Evolutionary conservation across 176 grass and related monocot species (phyloP).

Genomic region (Carex kokanica): DNA sequence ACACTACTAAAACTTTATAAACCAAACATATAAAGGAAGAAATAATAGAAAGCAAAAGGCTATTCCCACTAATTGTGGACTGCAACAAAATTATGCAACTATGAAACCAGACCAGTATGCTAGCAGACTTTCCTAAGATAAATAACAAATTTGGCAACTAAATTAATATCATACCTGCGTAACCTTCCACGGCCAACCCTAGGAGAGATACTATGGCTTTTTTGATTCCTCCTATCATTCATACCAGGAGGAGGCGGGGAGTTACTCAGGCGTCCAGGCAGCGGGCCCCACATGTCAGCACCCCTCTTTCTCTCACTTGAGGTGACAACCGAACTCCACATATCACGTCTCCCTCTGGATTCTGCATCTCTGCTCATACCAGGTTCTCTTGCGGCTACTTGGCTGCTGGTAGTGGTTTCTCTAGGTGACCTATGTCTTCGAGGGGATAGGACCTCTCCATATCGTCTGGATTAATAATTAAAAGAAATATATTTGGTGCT

Average conservation of each 20-base stretch:
- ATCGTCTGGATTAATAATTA: constrained; percentile 15
- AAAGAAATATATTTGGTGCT: constrained; percentile 12
- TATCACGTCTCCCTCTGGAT: not conserved
- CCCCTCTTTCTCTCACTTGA: not conserved
- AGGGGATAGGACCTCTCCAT: not conserved
- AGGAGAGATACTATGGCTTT: constrained; percentile 13
- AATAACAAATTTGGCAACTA: not conserved
- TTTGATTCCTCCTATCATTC: constrained; percentile 6
- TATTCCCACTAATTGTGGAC: not conserved
- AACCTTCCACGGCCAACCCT: constrained; percentile 1
- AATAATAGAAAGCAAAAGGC: not conserved
- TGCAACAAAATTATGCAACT: not conserved
- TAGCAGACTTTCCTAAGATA: not conserved
- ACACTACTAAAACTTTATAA: not conserved
- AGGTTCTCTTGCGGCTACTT: constrained; percentile 16
- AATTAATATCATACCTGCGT: not conserved
- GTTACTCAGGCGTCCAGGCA: not conserved
- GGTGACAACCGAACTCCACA: not conserved
- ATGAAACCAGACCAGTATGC: not conserved
- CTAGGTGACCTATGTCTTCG: constrained; percentile 16
- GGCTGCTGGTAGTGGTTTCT: constrained; percentile 7
- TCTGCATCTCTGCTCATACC: not conserved
- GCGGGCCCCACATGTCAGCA: not conserved
- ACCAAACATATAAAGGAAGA: constrained; percentile 3
- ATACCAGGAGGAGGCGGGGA: constrained; percentile 6